Base-by-base conservation (phyloP, 164 flowering plant species). In the Kalanchoe fedtschenkoi region DNA sequence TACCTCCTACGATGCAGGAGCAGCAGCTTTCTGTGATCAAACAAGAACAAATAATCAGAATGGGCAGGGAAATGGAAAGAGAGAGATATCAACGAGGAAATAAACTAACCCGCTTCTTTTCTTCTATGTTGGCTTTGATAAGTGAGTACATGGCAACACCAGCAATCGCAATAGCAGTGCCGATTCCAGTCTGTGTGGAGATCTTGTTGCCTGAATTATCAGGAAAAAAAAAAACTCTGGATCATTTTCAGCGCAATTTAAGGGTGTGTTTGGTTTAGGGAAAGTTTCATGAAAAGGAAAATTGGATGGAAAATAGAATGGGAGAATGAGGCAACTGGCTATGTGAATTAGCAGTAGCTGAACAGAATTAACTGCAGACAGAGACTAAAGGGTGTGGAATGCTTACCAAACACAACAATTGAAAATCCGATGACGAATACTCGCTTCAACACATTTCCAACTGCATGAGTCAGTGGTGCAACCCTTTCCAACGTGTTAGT, bases 141-240 rank as follows among this genome's bases (percentile, higher is more conserved):
- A 85, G 61, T 35, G 91, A 83, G 75, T 83, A 83, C 53, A 83
- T 72, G 66, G 91, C 91, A 59, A 85, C 88, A 11, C 91, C 91
- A 6, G 80, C 83, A 68, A 85, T 85, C 58, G 88, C 91, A 60
- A 83, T 77, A 11, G 70, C 79, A 28, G 91, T 85, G 57, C 91
- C 91, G 63, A 85, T 85, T 38, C 84, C 91, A 47, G 91, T 85
- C 64, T 83, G 91, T 0, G 78, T 81, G 24, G 86, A 78, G 70
- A 85, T 85, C 68, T 34, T 85, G 62, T 83, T 85, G 62, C 90
- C 90, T 85, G 83, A 61, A 63, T 64, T 22, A 61, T 17, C 28
- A 22, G 9, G 11, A 30, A 30, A 16, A 34, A n/a, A n/a, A 8
- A 3, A 56, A 30, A 55, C 15, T 39, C 15, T 3, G 34, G 19